Evolutionary conservation across 495 filamentous ascomycete genomes (phyloP).

Genomic region (Hyaloscypha hepaticicola): DNA sequence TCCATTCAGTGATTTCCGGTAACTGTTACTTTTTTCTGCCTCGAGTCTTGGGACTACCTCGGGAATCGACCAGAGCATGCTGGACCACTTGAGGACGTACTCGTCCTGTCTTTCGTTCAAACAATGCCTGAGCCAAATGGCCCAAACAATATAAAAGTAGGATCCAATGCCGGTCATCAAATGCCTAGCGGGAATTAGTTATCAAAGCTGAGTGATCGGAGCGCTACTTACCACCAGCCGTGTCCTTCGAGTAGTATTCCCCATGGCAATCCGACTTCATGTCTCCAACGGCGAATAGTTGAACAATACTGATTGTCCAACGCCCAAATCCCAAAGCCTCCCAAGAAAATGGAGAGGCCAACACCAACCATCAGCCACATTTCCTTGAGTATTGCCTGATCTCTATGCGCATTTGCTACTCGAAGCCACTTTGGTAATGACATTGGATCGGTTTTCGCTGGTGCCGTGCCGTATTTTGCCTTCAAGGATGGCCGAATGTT

Average conservation of each 20-base stretch:
- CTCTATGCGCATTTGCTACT: conserved; percentile 33
- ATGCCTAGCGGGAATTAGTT: conserved; percentile 36
- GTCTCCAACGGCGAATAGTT: conserved; percentile 67
- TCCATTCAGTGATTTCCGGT: conserved; percentile 1
- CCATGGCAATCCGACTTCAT: conserved; percentile 80
- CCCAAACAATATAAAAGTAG: conserved; percentile 50
- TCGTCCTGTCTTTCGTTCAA: conserved; percentile 46
- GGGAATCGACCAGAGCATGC: conserved; percentile 37
- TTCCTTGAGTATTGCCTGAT: conserved; percentile 57
- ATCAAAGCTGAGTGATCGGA: background rate
- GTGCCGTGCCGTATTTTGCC: conserved; percentile 37
- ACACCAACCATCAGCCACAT: conserved; percentile 68
- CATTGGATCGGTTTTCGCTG: conserved; percentile 11
- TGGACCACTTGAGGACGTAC: conserved; percentile 45
- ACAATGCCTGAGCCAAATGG: conserved; percentile 49
- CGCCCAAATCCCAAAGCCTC: conserved; percentile 84
- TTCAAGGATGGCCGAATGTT: conserved; percentile 62
- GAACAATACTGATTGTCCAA: conserved; percentile 82
- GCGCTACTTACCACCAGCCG: conserved; percentile 85
- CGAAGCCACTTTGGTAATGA: conserved; percentile 26
- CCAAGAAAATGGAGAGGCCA: conserved; percentile 74
- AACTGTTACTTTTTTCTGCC: conserved; percentile 8
- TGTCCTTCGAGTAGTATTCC: conserved; percentile 88
- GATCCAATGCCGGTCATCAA: conserved; percentile 49
- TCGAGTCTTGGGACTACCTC: conserved; percentile 22